A percentile compares a stretch with the other conserved stretches of the same genome.
phyloP scores from a whole-genome alignment of 306 rosid genomes.

The Gastrolobium bilobum region DNA sequence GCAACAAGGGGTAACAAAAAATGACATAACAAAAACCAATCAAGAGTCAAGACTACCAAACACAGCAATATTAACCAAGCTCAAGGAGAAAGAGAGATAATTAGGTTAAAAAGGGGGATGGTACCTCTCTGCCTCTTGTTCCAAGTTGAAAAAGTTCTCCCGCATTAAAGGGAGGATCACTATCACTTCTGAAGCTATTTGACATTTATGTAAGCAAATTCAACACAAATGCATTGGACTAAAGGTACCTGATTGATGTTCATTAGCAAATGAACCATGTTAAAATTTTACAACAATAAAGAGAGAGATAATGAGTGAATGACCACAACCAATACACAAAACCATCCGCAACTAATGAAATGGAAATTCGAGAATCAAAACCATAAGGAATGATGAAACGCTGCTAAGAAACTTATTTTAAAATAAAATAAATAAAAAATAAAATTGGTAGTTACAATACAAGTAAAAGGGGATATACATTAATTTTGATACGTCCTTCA shows the following conservation, averaged over 20 bases:
- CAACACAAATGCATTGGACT: slow-evolving; percentile 26
- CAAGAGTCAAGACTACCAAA: too few species aligned
- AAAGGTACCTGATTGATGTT: slow-evolving; percentile 21
- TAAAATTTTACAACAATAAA: neutral
- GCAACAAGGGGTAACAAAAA: neutral
- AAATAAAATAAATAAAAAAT: too few species aligned
- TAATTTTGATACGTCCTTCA: neutral
- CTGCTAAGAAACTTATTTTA: neutral
- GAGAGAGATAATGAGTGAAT: neutral
- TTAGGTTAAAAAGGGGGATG: slow-evolving; percentile 17
- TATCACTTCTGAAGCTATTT: slow-evolving; percentile 48
- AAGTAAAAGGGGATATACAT: neutral
- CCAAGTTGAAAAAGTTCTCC: slow-evolving; percentile 71
- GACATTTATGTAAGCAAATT: slow-evolving; percentile 62
- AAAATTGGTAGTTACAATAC: too few species aligned
- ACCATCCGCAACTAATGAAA: slow-evolving; percentile 25
- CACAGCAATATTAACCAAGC: slow-evolving; percentile 19
- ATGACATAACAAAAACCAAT: too few species aligned
- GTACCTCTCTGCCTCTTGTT: slow-evolving; percentile 74
- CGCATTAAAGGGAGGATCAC: slow-evolving; percentile 46
- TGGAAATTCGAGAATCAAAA: neutral
- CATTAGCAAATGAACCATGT: slow-evolving; percentile 5
- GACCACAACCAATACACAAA: neutral
- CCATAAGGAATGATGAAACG: neutral
- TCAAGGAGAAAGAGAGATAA: neutral